Conservation (phyloP, 139 green algal genomes). For the Parachlorella kessleri region DNA sequence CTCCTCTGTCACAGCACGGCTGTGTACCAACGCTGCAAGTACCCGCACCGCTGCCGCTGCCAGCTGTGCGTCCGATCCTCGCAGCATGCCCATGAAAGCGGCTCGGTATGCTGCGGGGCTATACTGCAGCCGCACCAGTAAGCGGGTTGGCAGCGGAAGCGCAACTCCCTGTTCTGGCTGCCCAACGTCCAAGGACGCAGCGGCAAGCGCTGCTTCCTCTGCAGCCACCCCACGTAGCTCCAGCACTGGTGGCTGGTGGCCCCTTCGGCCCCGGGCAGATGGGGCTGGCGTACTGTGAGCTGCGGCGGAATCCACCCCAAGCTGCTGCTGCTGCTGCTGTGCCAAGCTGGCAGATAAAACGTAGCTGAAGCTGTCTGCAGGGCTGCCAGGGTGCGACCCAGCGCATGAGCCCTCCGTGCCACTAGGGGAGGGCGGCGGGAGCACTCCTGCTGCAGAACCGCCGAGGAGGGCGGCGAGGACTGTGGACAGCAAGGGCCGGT, state of each 20-base stretch:
- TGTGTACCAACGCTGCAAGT: conserved; percentile 45
- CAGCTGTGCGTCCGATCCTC: conserved; percentile 36
- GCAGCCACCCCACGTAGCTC: background rate
- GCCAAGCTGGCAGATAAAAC: no score
- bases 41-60: conserved; percentile 52
- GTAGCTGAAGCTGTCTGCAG: no score
- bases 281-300: no score
- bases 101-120: conserved; percentile 33
- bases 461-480: conserved; percentile 57
- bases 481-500: conserved; percentile 52
- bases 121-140: conserved; percentile 25
- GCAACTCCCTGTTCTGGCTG: no score
- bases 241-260: no score
- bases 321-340: no score
- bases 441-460: conserved; percentile 7
- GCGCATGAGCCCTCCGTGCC: no score
- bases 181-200: background rate
- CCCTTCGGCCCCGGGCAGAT: no score
- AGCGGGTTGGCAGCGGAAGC: background rate
- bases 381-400: no score
- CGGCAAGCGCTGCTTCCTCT: background rate
- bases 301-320: no score
- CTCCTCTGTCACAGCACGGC: conserved; percentile 28
- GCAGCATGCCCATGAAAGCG: conserved; percentile 45
- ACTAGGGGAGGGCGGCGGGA: no score